phyloP scores from a whole-genome alignment of 2,329 filamentous ascomycete species.

The Coniochaeta hoffmannii region DNA sequence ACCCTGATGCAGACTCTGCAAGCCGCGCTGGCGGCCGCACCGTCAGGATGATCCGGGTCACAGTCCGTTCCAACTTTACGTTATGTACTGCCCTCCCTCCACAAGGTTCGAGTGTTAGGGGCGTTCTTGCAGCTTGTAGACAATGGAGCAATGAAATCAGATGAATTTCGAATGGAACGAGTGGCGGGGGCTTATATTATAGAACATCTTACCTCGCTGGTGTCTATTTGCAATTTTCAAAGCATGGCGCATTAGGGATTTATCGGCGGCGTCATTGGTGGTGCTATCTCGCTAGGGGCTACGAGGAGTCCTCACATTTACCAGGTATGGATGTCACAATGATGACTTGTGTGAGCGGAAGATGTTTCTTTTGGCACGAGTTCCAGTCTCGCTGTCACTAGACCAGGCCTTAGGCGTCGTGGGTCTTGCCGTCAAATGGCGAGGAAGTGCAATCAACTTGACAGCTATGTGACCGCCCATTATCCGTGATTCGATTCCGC shows the following conservation, averaged over 20 bases:
- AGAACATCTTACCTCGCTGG: neutral
- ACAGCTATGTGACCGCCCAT: neutral
- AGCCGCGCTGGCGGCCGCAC: conserved; percentile 1
- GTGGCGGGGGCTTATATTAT: no score
- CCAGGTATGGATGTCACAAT: no score
- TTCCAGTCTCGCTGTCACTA: no score
- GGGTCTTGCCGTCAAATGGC: no score
- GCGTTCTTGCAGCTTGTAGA: neutral
- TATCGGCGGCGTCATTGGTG: no score
- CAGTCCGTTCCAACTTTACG: neutral
- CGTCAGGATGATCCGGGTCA: neutral
- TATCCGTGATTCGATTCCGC: neutral
- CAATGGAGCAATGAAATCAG: neutral
- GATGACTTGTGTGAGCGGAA: no score
- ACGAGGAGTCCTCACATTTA: neutral
- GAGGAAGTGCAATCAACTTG: no score
- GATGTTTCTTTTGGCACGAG: no score
- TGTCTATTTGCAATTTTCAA: neutral
- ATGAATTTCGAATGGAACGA: no score
- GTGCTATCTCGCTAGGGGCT: neutral
- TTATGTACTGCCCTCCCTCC: neutral
- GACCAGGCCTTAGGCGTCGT: no score
- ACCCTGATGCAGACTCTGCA: conserved; percentile 6
- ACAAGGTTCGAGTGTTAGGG: neutral
- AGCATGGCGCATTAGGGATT: neutral